phyloP scores from a whole-genome alignment of 768 basidiomycete genomes.

The Cyclocybe cylindracea region DNA sequence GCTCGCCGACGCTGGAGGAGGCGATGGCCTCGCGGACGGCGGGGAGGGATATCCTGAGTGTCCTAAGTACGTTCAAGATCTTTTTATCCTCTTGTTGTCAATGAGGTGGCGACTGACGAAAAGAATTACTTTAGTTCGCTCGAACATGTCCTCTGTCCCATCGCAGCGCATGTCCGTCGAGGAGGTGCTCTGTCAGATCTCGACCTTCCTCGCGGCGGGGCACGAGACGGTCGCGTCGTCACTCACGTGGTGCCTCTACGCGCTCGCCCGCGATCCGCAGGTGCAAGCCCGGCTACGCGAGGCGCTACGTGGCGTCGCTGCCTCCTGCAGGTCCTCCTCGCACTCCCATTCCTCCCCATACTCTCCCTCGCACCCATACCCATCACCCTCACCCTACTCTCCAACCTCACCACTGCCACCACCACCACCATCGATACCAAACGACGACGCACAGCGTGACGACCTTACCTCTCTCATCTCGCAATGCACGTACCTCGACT shows the following conservation, averaged over 20 bases:
- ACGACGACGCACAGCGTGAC: constrained; percentile 46
- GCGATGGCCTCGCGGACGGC: constrained; percentile 1
- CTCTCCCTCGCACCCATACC: no score
- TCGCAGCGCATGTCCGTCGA: constrained; percentile 55
- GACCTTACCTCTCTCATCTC: constrained; percentile 28
- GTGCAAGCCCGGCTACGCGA: constrained; percentile 57
- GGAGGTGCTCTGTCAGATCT: constrained; percentile 58
- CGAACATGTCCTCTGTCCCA: constrained; percentile 48
- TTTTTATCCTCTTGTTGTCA: background rate
- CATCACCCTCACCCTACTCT: no score
- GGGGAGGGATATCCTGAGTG: constrained; percentile 57
- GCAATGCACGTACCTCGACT: constrained; percentile 65
- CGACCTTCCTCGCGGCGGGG: constrained; percentile 56
- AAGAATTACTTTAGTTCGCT: constrained; percentile 45
- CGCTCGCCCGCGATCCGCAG: constrained; percentile 44
- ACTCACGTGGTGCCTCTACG: constrained; percentile 59
- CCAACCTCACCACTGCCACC: no score
- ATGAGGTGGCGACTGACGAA: no score
- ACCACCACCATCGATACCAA: constrained; percentile 26
- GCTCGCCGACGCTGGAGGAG: no score
- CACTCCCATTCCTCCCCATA: no score
- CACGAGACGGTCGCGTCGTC: constrained; percentile 54
- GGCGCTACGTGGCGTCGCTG: constrained; percentile 52
- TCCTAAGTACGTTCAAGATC: constrained; percentile 41
- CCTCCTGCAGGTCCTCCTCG: constrained; percentile 20